Conservation (phyloP, 2,329 filamentous ascomycete genomes). For the Hirsutella rhossiliensis region DNA sequence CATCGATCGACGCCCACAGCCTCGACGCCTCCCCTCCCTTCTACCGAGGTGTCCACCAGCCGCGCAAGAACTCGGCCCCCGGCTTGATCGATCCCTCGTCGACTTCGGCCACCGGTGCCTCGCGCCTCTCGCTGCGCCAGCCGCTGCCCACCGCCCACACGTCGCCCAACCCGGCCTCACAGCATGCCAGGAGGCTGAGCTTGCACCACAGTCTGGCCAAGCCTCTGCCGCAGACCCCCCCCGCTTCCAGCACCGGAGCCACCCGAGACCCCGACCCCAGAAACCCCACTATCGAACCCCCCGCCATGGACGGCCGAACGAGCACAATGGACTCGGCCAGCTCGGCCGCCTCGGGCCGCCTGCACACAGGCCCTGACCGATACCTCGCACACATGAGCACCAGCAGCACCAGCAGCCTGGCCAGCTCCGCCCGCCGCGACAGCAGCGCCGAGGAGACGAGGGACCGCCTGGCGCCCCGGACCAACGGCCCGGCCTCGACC, state of each 20-base stretch:
- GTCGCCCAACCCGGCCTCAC: slow-evolving; percentile 10
- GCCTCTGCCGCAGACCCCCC: slow-evolving; percentile 41
- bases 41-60: slow-evolving; percentile 37
- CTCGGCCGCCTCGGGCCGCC: slow-evolving; percentile 20
- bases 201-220: slow-evolving; percentile 46
- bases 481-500: slow-evolving; percentile 40
- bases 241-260: slow-evolving; percentile 10
- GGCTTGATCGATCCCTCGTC: slow-evolving; percentile 19
- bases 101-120: slow-evolving; percentile 1
- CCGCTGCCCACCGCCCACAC: slow-evolving; percentile 5
- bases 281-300: slow-evolving; percentile 5
- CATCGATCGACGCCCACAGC: slow-evolving; percentile 18
- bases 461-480: slow-evolving; percentile 38
- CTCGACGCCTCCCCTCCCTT: slow-evolving; percentile 38
- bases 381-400: slow-evolving; percentile 19
- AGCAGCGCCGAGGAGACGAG: slow-evolving; percentile 25
- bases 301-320: slow-evolving; percentile 26
- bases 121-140: too few species aligned
- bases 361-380: slow-evolving; percentile 21
- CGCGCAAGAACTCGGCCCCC: slow-evolving; percentile 31
- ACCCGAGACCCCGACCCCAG: not conserved
- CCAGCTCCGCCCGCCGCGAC: slow-evolving; percentile 29
- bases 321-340: slow-evolving; percentile 36
- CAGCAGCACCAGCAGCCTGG: slow-evolving; percentile 34
- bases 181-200: slow-evolving; percentile 43